Conservation (phyloP, 2,329 filamentous ascomycete genomes). For the Raffaelea deltoideospora region DNA sequence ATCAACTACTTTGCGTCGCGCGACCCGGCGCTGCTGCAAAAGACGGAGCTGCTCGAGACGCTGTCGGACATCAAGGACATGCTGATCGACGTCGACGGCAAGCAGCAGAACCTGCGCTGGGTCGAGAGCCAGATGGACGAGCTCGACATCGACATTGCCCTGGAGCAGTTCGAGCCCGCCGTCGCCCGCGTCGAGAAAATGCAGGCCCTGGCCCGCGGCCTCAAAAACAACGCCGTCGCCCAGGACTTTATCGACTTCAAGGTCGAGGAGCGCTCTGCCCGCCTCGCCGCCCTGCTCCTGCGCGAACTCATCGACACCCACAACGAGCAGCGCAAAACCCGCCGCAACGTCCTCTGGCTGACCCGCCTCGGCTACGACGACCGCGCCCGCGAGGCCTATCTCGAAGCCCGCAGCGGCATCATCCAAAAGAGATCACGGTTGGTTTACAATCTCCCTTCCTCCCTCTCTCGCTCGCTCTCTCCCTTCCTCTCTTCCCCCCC, state of each 20-base stretch:
- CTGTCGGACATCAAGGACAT: conserved; percentile 70
- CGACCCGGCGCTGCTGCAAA: conserved; percentile 61
- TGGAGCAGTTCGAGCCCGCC: conserved; percentile 76
- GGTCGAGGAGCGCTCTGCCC: conserved; percentile 68
- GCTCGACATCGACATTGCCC: conserved; percentile 85
- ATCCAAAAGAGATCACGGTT: conserved; percentile 74
- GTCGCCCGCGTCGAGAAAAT: conserved; percentile 76
- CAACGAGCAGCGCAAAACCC: conserved; percentile 61
- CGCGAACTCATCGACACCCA: conserved; percentile 66
- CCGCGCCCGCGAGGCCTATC: conserved; percentile 71
- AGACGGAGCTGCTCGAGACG: conserved; percentile 65
- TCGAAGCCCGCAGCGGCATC: conserved; percentile 60
- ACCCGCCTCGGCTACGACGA: conserved; percentile 81
- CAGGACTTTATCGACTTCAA: conserved; percentile 90
- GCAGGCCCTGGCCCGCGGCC: conserved; percentile 58
- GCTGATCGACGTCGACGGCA: conserved; percentile 89
- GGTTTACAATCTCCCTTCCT: too few relatives aligned
- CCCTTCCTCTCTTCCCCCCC: neutral
- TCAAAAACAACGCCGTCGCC: conserved; percentile 75
- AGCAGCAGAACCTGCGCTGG: conserved; percentile 91
- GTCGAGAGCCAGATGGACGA: conserved; percentile 92
- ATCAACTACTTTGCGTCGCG: conserved; percentile 75
- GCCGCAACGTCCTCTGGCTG: conserved; percentile 70
- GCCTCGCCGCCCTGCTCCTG: conserved; percentile 61
- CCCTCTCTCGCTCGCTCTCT: neutral